Base-by-base conservation (phyloP, 2,329 filamentous ascomycete species). In the Trichoderma simmonsii region DNA sequence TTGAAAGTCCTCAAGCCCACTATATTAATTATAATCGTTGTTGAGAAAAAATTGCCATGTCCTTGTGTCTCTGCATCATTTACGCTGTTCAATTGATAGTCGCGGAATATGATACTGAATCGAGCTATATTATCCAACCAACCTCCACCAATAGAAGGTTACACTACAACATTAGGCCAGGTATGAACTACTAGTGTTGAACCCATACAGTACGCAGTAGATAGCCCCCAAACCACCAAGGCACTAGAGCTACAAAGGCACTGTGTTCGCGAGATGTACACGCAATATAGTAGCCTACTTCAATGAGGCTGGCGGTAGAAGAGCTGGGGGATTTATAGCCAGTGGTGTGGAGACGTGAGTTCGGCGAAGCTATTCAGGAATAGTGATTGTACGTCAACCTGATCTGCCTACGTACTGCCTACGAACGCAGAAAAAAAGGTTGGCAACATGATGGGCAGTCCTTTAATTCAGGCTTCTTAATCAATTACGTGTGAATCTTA, bases 361-460 rank as follows among this genome's bases (percentile, higher is more conserved):
- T 57, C 63, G 48, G 63, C 63, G 63, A 66, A 32, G 48, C 63
- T 12, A 56, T 66, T 66, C n/a, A 21, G 63, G 63, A 26, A 57
- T 66, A 39, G 63, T 54, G 4, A 57, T n/a, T 54, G 43, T 65
- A 65, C 62, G 62, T 65, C 62, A 65, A 54, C 62, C 12, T 12
- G 4, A 54, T 54, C 62, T 65, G 62, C 62, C 62, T 65, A 51
- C 28, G 15, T 18, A 43, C 39, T 24, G 3, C 48, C 4, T 54
- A 24, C 21, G 2, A 6, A 2, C 21, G 14, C 21, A 6, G n/a
- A 6, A 4, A 39, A 18, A 39, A 39, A n/a, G 18, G 7, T 9
- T n/a, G 7, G 7, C 15, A 8, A n/a, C 6, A 2, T 18, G 28
- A 26, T 11, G 43, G n/a, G 7, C 12, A 7, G n/a, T 11, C 28